Percentiles rank a stretch among this genome's conserved stretches.
Conservation (phyloP, 306 rosid species). For the Cicer judaicum region DNA sequence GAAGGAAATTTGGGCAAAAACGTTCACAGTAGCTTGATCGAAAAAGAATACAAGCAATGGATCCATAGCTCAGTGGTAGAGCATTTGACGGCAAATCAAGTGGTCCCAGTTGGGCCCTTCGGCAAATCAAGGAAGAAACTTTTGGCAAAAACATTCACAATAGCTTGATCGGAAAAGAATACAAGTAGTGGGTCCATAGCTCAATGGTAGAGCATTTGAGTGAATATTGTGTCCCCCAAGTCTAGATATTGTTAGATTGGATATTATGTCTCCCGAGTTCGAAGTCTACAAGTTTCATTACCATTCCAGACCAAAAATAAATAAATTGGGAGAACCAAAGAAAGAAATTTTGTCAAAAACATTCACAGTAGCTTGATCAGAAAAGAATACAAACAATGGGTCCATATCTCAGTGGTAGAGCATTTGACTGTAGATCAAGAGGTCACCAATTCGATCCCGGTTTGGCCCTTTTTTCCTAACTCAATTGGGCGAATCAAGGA, state of each 20-base stretch:
- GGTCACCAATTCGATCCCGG: constrained; percentile 24
- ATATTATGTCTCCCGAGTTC: too few relatives aligned
- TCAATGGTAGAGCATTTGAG: constrained; percentile 23
- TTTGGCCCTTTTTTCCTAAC: background rate
- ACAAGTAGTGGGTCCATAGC: constrained; percentile 14
- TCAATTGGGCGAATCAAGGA: too few relatives aligned
- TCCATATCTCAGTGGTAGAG: background rate
- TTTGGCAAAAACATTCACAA: background rate
- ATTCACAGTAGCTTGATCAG: background rate
- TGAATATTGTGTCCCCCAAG: background rate
- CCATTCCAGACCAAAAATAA: too few relatives aligned
- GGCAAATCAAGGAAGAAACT: too few relatives aligned
- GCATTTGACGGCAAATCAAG: background rate
- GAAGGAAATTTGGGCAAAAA: background rate
- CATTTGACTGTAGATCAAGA: constrained; percentile 34
- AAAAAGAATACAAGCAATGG: too few relatives aligned
- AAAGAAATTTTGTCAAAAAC: background rate
- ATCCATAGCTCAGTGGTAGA: background rate
- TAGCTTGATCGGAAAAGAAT: background rate
- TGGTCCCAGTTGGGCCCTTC: background rate
- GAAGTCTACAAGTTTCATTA: too few relatives aligned
- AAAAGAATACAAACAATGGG: too few relatives aligned
- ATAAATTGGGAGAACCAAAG: too few relatives aligned
- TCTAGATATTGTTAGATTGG: too few relatives aligned
- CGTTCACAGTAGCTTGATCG: background rate